Evolutionary conservation across 176 grass and related monocot genomes (phyloP).

Genomic region (Carex scoparia): DNA sequence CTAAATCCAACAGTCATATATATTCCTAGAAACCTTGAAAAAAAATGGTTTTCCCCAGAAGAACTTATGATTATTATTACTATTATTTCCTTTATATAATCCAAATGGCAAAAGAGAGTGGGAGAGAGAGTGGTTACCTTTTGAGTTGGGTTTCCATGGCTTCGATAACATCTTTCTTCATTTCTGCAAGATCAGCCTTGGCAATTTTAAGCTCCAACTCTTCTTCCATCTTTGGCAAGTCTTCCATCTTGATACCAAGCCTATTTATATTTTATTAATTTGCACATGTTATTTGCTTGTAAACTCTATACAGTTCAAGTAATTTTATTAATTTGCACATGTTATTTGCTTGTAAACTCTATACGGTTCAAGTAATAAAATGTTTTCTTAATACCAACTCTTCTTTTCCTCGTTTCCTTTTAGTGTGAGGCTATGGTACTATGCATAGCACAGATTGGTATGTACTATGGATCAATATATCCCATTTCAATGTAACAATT

Average conservation of each 20-base stretch:
- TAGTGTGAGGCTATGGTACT: too few species aligned
- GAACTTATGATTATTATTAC: too few species aligned
- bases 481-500: too few species aligned
- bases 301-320: not conserved
- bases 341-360: not conserved
- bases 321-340: not conserved
- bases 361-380: not conserved
- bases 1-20: not conserved
- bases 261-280: constrained; percentile 41
- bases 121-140: constrained; percentile 24
- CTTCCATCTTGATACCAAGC: constrained; percentile 71
- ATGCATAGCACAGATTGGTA: too few species aligned
- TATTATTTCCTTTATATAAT: too few species aligned
- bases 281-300: not conserved
- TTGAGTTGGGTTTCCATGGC: constrained; percentile 81
- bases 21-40: not conserved
- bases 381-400: not conserved
- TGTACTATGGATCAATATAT: too few species aligned
- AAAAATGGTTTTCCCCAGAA: not conserved
- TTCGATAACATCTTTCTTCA: constrained; percentile 78
- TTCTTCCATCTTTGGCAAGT: constrained; percentile 83
- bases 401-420: too few species aligned
- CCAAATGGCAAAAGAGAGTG: too few species aligned
- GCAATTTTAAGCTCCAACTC: constrained; percentile 74
- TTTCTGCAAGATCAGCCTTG: constrained; percentile 51